phyloP scores from a whole-genome alignment of 2,329 filamentous ascomycete genomes.

The Neofusicoccum kwambonambiense region DNA sequence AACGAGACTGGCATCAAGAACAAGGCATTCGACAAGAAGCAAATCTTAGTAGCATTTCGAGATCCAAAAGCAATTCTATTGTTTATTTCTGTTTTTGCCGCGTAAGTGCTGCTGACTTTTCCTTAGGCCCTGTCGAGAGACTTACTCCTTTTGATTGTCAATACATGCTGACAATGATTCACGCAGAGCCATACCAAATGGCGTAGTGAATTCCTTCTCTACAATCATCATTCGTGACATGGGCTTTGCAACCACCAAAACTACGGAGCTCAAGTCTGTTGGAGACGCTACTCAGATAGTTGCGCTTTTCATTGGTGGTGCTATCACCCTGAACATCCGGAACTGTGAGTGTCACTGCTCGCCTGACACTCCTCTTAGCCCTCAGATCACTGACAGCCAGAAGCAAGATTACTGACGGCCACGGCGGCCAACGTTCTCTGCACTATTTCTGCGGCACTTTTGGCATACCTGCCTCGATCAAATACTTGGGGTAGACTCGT shows the following conservation, averaged over 20 bases:
- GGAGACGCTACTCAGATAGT: conserved; percentile 40
- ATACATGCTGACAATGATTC: too few species aligned
- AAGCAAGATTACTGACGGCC: conserved; percentile 20
- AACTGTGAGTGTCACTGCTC: conserved; percentile 22
- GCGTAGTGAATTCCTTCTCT: conserved; percentile 38
- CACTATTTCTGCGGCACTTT: conserved; percentile 34
- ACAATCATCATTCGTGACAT: conserved; percentile 37
- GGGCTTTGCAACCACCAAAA: conserved; percentile 36
- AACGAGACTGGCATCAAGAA: conserved; percentile 40
- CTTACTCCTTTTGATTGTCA: too few species aligned
- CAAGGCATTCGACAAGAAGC: conserved; percentile 31
- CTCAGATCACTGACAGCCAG: neutral
- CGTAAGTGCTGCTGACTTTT: neutral
- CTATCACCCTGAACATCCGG: conserved; percentile 36
- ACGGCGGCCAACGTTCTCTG: conserved; percentile 38
- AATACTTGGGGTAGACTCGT: conserved; percentile 38
- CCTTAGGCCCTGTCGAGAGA: neutral
- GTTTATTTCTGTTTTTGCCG: neutral
- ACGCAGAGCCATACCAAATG: conserved; percentile 32
- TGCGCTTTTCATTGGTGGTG: conserved; percentile 36
- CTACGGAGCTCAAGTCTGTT: conserved; percentile 37
- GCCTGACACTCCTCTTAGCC: too few species aligned
- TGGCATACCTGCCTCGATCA: conserved; percentile 34
- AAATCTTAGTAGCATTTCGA: conserved; percentile 27
- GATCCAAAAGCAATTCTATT: conserved; percentile 30